phyloP scores from a whole-genome alignment of 345 rosid species.

The Odontarrhena argentea region DNA sequence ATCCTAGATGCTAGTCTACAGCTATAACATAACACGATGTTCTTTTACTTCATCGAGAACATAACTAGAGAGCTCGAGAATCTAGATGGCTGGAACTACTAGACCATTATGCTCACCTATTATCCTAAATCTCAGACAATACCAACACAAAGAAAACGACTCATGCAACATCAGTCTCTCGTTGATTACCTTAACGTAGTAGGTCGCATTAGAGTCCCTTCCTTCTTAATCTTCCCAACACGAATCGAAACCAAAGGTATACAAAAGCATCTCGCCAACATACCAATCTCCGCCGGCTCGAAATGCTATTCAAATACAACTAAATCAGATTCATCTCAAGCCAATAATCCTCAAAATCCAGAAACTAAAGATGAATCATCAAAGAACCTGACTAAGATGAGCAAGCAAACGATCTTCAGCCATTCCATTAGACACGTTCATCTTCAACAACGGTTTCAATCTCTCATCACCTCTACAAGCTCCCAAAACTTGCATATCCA shows the following conservation, averaged over 20 bases:
- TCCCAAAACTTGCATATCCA: slow-evolving; percentile 89
- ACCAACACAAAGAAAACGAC: slow-evolving; percentile 5
- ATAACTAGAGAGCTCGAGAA: neutral
- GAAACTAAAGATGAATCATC: neutral
- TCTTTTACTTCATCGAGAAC: neutral
- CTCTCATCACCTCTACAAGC: slow-evolving; percentile 99
- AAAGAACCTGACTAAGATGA: slow-evolving; percentile 76
- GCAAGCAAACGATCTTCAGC: slow-evolving; percentile 82
- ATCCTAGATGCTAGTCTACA: neutral
- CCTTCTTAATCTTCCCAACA: slow-evolving; percentile 82
- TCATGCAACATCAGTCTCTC: neutral
- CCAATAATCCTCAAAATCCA: neutral
- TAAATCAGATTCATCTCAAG: slow-evolving; percentile 22
- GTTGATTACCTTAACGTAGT: slow-evolving; percentile 65
- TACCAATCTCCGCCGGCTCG: slow-evolving; percentile 90
- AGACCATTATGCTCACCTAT: neutral
- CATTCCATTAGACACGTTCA: slow-evolving; percentile 58
- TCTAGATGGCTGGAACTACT: slow-evolving; percentile 11
- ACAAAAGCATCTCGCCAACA: slow-evolving; percentile 91
- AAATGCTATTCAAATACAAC: slow-evolving; percentile 54
- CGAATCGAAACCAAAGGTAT: slow-evolving; percentile 90
- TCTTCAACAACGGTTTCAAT: slow-evolving; percentile 85
- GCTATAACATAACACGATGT: slow-evolving; percentile 3
- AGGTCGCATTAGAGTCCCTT: slow-evolving; percentile 67
- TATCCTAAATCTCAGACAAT: neutral